A percentile compares a stretch with the other conserved stretches of the same genome.
phyloP scores from a whole-genome alignment of 169 alveolate species.

The Eimeria brunetti region DNA sequence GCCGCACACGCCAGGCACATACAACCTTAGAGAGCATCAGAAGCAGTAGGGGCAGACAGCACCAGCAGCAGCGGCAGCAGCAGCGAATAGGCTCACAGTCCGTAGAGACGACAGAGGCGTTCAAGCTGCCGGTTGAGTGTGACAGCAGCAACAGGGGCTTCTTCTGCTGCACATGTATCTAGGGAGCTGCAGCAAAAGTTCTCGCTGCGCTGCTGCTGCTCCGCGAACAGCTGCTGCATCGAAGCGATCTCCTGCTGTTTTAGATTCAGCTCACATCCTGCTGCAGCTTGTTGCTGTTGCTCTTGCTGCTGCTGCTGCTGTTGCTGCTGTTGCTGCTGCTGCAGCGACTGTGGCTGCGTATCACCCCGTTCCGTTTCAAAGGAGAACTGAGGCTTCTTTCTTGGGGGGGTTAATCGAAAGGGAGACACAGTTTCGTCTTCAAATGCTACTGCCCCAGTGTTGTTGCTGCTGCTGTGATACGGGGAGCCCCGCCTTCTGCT shows the following conservation, averaged over 20 bases:
- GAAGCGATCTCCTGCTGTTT: constrained; percentile 45
- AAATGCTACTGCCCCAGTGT: neutral
- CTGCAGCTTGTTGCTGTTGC: constrained; percentile 15
- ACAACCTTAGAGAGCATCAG: neutral
- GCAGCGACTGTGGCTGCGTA: neutral
- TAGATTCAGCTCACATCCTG: constrained; percentile 17
- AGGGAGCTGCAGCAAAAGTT: constrained; percentile 47
- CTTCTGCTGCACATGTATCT: constrained; percentile 50
- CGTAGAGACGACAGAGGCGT: constrained; percentile 63
- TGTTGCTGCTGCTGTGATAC: constrained; percentile 49
- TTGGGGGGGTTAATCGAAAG: constrained; percentile 42
- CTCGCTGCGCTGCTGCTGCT: constrained; percentile 59
- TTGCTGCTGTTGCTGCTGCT: neutral
- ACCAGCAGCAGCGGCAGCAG: constrained; percentile 43
- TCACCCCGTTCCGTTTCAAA: constrained; percentile 7
- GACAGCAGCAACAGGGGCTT: constrained; percentile 36
- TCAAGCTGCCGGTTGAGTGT: constrained; percentile 50
- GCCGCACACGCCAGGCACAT: neutral
- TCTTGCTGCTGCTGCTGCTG: neutral
- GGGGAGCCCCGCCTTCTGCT: constrained; percentile 70
- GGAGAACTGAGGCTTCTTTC: constrained; percentile 66
- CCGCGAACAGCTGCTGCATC: constrained; percentile 50
- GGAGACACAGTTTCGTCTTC: constrained; percentile 35
- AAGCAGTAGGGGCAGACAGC: neutral
- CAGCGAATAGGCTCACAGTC: constrained; percentile 26